Evolutionary conservation across 2,329 filamentous ascomycete genomes (phyloP).

Genomic region (Fusarium buxicola): DNA sequence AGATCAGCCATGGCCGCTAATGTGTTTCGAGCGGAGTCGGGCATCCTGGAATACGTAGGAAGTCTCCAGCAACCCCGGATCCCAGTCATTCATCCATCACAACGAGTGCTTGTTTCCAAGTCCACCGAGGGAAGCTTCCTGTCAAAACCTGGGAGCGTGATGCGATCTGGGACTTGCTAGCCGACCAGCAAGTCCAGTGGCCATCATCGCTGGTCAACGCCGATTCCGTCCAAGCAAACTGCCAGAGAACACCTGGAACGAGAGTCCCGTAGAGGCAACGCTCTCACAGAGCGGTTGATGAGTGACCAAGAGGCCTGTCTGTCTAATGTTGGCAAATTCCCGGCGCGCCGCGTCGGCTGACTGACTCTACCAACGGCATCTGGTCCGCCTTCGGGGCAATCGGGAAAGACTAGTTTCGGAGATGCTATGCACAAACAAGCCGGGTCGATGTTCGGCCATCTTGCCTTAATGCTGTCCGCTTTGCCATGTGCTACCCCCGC

Average conservation of each 20-base stretch:
- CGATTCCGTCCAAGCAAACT: conserved; percentile 4
- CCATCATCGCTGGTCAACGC: background rate
- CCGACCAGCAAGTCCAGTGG: conserved; percentile 13
- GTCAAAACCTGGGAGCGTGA: conserved; percentile 37
- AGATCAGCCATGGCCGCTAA: conserved; percentile 57
- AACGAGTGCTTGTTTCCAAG: conserved; percentile 41
- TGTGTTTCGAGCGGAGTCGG: conserved; percentile 56
- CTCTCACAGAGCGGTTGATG: background rate
- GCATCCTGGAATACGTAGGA: conserved; percentile 44
- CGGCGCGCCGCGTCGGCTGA: conserved; percentile 20
- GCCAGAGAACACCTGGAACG: background rate
- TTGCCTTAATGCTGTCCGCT: conserved; percentile 35
- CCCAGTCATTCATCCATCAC: conserved; percentile 38
- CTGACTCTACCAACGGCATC: conserved; percentile 35
- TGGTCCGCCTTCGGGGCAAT: conserved; percentile 27
- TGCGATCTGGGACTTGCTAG: conserved; percentile 22
- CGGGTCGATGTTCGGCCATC: conserved; percentile 36
- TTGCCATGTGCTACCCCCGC: conserved; percentile 43
- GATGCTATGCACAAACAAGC: conserved; percentile 37
- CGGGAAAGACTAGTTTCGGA: conserved; percentile 34
- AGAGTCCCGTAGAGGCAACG: background rate
- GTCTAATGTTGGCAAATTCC: conserved; percentile 13
- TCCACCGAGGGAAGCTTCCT: conserved; percentile 20
- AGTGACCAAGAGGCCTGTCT: background rate
- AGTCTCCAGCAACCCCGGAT: conserved; percentile 45